Evolutionary conservation across 306 rosid genomes (phyloP).

Genomic region (Vigna angularis): DNA sequence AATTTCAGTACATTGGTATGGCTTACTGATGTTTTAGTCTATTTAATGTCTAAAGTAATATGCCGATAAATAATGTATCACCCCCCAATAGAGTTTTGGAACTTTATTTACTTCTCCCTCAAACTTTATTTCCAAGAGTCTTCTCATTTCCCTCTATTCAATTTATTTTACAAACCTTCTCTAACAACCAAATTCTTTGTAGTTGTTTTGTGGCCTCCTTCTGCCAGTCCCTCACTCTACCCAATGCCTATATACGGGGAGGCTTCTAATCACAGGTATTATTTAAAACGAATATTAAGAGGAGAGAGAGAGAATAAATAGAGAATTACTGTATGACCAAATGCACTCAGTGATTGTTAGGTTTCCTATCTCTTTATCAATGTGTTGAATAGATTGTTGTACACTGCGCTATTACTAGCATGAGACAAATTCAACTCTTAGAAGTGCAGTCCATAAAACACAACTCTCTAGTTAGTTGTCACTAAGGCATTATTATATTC

Average conservation of each 20-base stretch:
- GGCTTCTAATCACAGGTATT: constrained; percentile 95
- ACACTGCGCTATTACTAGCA: constrained; percentile 10
- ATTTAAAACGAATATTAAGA: background rate
- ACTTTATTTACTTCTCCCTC: constrained; percentile 31
- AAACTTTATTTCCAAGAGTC: background rate
- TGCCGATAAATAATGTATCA: background rate
- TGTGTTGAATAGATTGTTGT: constrained; percentile 8
- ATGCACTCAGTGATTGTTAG: constrained; percentile 29
- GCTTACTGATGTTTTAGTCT: constrained; percentile 27
- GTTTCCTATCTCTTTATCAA: constrained; percentile 25
- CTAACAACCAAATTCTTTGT: constrained; percentile 47
- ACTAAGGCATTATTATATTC: constrained; percentile 21
- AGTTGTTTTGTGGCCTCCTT: constrained; percentile 97
- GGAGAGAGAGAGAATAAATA: constrained; percentile 23
- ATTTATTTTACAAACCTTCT: constrained; percentile 14
- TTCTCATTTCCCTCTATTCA: constrained; percentile 1
- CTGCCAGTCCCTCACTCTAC: constrained; percentile 78
- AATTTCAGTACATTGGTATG: constrained; percentile 17
- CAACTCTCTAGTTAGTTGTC: background rate
- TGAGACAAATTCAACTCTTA: constrained; percentile 26
- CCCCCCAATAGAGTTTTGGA: background rate
- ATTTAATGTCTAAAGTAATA: constrained; percentile 21
- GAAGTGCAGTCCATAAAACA: background rate
- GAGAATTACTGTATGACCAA: constrained; percentile 3
- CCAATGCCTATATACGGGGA: constrained; percentile 94